Evolutionary conservation across 1,284 basidiomycete genomes (phyloP).

Genomic region (Fomitopsis palustris): DNA sequence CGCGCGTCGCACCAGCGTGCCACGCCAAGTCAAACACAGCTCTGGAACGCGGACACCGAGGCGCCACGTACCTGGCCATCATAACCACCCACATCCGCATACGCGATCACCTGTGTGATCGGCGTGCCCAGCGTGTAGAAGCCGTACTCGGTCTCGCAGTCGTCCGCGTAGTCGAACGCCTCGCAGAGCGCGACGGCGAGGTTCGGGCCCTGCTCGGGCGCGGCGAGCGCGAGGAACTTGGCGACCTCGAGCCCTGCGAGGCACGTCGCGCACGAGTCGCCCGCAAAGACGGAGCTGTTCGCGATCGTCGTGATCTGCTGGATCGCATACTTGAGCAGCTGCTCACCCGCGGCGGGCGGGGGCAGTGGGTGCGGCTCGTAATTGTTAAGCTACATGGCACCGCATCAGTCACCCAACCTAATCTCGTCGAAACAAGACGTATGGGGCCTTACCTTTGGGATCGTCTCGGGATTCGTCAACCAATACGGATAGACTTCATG

Average conservation of each 20-base stretch:
- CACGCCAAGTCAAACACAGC: not conserved
- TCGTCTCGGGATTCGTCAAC: conserved; percentile 56
- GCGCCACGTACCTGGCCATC: conserved; percentile 57
- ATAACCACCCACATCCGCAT: conserved; percentile 61
- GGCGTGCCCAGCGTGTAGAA: conserved; percentile 50
- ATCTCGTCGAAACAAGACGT: not conserved
- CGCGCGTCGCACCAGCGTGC: conserved; percentile 23
- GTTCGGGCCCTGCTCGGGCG: conserved; percentile 57
- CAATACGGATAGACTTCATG: conserved; percentile 52
- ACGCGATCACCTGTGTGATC: conserved; percentile 64
- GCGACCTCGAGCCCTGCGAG: conserved; percentile 57
- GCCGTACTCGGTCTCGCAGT: conserved; percentile 48
- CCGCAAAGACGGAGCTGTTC: conserved; percentile 46
- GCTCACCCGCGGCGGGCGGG: conserved; percentile 40
- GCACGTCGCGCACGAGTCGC: conserved; percentile 59
- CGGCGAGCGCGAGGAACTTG: conserved; percentile 66
- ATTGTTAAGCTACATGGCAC: conserved; percentile 43
- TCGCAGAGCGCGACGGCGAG: conserved; percentile 62
- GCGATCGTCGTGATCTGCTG: conserved; percentile 53
- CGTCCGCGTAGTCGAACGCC: conserved; percentile 44
- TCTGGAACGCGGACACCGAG: not conserved
- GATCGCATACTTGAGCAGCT: conserved; percentile 48
- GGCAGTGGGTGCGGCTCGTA: conserved; percentile 66
- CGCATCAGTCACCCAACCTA: not conserved
- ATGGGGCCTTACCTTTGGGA: conserved; percentile 39